Evolutionary conservation across 116 monocot genomes (phyloP).

Genomic region (Posidonia oceanica): DNA sequence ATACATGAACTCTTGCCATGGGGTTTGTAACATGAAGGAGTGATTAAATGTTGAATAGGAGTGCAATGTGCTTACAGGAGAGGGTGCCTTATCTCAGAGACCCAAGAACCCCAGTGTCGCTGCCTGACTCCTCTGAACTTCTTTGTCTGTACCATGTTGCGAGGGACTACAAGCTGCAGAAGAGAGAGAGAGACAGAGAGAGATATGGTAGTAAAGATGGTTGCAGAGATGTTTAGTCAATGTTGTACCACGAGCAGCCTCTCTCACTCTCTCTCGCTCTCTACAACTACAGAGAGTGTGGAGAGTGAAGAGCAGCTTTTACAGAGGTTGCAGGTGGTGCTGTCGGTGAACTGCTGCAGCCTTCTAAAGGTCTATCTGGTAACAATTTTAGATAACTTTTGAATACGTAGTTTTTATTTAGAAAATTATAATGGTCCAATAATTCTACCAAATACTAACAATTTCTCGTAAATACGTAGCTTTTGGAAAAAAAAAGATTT

Average conservation of each 20-base stretch:
- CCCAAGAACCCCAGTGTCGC: slow-evolving; percentile 99
- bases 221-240: slow-evolving; percentile 3
- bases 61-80: slow-evolving; percentile 54
- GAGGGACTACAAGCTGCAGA: neutral
- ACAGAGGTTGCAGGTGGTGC: slow-evolving; percentile 3
- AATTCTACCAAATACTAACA: too few species aligned
- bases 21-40: too few species aligned
- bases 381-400: too few species aligned
- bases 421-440: too few species aligned
- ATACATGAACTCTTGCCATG: neutral
- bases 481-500: too few species aligned
- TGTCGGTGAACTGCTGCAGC: neutral
- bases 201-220: neutral
- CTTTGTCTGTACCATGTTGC: slow-evolving; percentile 81
- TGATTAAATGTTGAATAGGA: too few species aligned
- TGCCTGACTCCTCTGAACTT: slow-evolving; percentile 98
- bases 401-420: too few species aligned
- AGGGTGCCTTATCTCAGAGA: slow-evolving; percentile 92
- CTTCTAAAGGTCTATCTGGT: too few species aligned
- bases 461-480: too few species aligned
- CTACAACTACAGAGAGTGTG: neutral
- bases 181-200: slow-evolving; percentile 11
- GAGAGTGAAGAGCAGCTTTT: neutral
- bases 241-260: neutral
- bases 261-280: neutral